Conservation (phyloP, 2,329 filamentous ascomycete genomes). For the Phaeomoniella chlamydospora region DNA sequence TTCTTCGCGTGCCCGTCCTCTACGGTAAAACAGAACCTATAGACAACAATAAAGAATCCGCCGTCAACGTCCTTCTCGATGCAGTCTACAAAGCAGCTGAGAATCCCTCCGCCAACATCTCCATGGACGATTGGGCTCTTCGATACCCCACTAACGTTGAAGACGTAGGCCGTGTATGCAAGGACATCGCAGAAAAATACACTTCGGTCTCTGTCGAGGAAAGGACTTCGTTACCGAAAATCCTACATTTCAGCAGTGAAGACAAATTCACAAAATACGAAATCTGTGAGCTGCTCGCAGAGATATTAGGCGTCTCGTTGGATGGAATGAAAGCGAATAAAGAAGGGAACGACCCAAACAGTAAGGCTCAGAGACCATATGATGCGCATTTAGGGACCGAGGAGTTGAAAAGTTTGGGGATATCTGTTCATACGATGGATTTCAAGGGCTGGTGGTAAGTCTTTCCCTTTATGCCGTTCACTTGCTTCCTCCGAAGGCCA, state of each 20-base stretch:
- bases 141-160: slow-evolving; percentile 82
- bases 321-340: slow-evolving; percentile 55
- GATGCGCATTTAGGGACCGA: slow-evolving; percentile 77
- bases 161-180: slow-evolving; percentile 67
- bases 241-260: slow-evolving; percentile 78
- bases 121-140: slow-evolving; percentile 76
- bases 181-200: slow-evolving; percentile 60
- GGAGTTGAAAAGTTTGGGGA: slow-evolving; percentile 55
- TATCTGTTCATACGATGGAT: slow-evolving; percentile 58
- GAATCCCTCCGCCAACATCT: slow-evolving; percentile 39
- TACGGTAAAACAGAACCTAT: slow-evolving; percentile 57
- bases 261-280: slow-evolving; percentile 81
- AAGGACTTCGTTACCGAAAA: slow-evolving; percentile 42
- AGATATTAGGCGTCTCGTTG: slow-evolving; percentile 62
- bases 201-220: slow-evolving; percentile 22
- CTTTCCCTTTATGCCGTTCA: neutral
- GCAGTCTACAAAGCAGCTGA: slow-evolving; percentile 60
- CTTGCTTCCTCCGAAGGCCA: too few relatives aligned
- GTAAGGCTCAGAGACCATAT: slow-evolving; percentile 64
- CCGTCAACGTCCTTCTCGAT: slow-evolving; percentile 70
- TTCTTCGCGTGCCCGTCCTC: slow-evolving; percentile 69
- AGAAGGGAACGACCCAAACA: slow-evolving; percentile 56
- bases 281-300: slow-evolving; percentile 64
- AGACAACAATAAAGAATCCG: slow-evolving; percentile 53
- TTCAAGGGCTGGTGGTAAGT: slow-evolving; percentile 65